Base-by-base conservation (phyloP, 1,284 basidiomycete genomes). In the Microbotryum saponariae region DNA sequence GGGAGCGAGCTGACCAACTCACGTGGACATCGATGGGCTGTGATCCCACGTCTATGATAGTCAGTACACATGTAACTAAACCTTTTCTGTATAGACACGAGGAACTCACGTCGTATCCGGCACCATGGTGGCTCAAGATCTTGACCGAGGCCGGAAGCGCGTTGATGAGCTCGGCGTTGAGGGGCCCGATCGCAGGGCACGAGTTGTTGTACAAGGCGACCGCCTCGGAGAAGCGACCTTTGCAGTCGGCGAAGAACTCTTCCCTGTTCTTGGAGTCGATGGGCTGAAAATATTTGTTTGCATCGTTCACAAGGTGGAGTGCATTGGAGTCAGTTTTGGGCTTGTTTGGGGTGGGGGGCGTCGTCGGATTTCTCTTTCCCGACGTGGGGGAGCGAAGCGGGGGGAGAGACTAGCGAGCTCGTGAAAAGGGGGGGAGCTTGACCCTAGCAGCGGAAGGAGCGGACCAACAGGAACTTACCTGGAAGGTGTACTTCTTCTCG, bases 41-140 rank as follows among this genome's bases (percentile, higher is more conserved):
- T 27, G 12, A 29, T 27, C 31, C 25, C 49, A 9, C 21, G 25
- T 9, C 8, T 51, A 23, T 16, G 29, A 23, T 6, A 29, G 25
- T 51, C 25, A 51, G 29, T 16, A 18, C 20, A 20, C 7, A 29
- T 51, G 23, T 9, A 27, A 14, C 18, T 27, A 6, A 14, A 8
- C 16, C 25, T 4, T 42, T 42, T 1, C 49, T 16, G 25, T 25
- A 18, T 31, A 18, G 21, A 2, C 16, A 21, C 14, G 1, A 21
- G 9, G 2, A 66, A 73, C 53, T 61, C 75, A 72, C 84, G 74
- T 91, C 88, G 73, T 93, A 93, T 4, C 91, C 91, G 0, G 91
- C 90, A n/a, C 91, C 91, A 66, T 92, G 91, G 75, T 92, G 89
- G 2, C 86, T 87, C 69, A 94, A 89, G 84, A 88, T 91, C 72